Conservation (phyloP, 192 early-diverging fungal species). For the Chytriomyces sp. region DNA sequence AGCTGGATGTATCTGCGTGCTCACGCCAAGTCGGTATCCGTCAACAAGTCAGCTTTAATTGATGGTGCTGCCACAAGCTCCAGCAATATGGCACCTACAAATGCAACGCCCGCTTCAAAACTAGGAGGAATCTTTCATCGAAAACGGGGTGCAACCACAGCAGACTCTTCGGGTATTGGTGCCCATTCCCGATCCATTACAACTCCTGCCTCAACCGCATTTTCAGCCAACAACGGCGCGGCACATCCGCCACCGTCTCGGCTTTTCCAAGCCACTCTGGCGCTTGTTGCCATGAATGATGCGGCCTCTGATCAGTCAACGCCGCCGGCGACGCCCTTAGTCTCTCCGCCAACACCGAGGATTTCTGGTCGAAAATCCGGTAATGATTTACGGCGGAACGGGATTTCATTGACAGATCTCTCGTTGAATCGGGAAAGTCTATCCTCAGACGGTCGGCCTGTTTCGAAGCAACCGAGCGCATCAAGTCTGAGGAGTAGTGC, state of each 20-base stretch:
- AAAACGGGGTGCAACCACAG: constrained; percentile 12
- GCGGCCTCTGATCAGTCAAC: not conserved
- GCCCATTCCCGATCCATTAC: not conserved
- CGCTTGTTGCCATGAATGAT: not conserved
- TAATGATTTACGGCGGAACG: not conserved
- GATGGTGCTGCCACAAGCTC: not conserved
- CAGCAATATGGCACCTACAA: not conserved
- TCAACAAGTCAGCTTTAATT: not conserved
- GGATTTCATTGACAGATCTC: not conserved
- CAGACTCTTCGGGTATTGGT: not conserved
- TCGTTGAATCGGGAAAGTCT: not conserved
- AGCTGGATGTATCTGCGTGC: not conserved
- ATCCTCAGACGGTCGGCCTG: too few species aligned
- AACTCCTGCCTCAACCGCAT: not conserved
- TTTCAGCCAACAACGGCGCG: not conserved
- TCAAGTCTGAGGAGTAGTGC: too few species aligned
- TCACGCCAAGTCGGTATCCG: constrained; percentile 13
- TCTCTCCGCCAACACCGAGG: not conserved
- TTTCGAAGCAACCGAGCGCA: too few species aligned
- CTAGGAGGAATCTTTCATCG: constrained; percentile 16
- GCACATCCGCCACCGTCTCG: not conserved
- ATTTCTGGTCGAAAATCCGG: not conserved
- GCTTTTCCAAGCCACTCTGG: not conserved
- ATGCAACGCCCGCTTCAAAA: not conserved
- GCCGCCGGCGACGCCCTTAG: not conserved